These are phyloP conservation scores for Knoxdaviesia capensis DNA, from an alignment of 2,329 filamentous ascomycete species.

Conservation along the genomic window DNA sequence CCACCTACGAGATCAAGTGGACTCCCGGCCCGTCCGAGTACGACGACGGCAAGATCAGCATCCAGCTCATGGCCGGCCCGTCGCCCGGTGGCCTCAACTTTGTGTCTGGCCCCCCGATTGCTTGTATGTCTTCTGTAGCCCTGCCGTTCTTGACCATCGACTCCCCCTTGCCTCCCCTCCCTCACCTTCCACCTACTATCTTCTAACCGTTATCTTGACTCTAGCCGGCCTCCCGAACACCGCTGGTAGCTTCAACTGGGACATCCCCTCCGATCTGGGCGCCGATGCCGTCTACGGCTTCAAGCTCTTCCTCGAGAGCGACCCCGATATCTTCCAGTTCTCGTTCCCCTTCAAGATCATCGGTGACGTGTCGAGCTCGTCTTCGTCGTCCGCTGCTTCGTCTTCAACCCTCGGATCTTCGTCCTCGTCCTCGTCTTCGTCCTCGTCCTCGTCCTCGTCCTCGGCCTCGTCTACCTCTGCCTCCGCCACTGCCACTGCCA, in stretches of 20 bases:
- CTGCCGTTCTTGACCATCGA: not conserved
- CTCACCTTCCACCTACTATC: not conserved
- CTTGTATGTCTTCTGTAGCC: conserved; percentile 22
- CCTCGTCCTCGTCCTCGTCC: conserved; percentile 2
- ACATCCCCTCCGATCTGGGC: conserved; percentile 23
- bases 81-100: conserved; percentile 20
- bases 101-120: conserved; percentile 19
- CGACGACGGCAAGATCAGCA: conserved; percentile 23
- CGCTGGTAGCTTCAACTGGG: conserved; percentile 26
- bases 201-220: not conserved
- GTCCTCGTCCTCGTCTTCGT: too few species aligned
- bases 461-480: conserved; percentile 4
- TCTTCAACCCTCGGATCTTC: too few species aligned
- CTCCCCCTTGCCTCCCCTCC: not conserved
- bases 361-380: conserved; percentile 9
- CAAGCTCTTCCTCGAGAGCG: conserved; percentile 26
- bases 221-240: conserved; percentile 26
- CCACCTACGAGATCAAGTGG: conserved; percentile 31
- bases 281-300: conserved; percentile 33
- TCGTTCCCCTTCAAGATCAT: conserved; percentile 38
- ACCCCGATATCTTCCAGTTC: conserved; percentile 35
- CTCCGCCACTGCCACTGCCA: conserved; percentile 6
- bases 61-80: conserved; percentile 33
- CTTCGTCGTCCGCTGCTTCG: conserved; percentile 3
- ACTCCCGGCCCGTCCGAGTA: conserved; percentile 15